Conservation (phyloP, 305 asterid genomes). For the Plantago coronopus region DNA sequence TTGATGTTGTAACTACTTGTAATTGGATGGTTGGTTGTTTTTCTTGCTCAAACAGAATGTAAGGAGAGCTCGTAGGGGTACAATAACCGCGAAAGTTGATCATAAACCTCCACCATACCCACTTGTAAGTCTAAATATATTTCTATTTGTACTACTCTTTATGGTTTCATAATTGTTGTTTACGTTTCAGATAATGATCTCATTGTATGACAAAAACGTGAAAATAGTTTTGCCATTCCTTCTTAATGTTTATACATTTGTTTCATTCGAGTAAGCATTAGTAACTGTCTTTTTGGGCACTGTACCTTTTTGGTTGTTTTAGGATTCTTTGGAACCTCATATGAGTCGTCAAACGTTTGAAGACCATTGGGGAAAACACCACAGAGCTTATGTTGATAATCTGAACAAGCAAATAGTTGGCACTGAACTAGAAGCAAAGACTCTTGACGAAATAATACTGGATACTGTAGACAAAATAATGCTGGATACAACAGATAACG, state of each 20-base stretch:
- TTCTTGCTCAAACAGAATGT: conserved; percentile 39
- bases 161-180: neutral
- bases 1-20: too few species aligned
- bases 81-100: conserved; percentile 61
- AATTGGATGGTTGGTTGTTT: conserved; percentile 13
- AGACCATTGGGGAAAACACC: conserved; percentile 98
- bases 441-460: conserved; percentile 62
- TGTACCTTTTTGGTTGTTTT: conserved; percentile 21
- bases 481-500: conserved; percentile 62
- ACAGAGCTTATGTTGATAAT: conserved; percentile 81
- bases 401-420: conserved; percentile 89
- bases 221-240: too few species aligned
- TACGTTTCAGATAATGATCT: neutral
- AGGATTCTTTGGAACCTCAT: conserved; percentile 94
- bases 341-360: conserved; percentile 86
- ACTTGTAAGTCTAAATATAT: conserved; percentile 42
- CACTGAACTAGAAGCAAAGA: conserved; percentile 64
- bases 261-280: too few species aligned
- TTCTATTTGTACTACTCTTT: neutral
- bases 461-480: conserved; percentile 61
- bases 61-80: conserved; percentile 40
- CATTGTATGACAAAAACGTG: too few species aligned
- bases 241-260: too few species aligned
- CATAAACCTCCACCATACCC: conserved; percentile 78
- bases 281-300: neutral